Base-by-base conservation (phyloP, 768 basidiomycete species). In the Auriscalpium microsporum region DNA sequence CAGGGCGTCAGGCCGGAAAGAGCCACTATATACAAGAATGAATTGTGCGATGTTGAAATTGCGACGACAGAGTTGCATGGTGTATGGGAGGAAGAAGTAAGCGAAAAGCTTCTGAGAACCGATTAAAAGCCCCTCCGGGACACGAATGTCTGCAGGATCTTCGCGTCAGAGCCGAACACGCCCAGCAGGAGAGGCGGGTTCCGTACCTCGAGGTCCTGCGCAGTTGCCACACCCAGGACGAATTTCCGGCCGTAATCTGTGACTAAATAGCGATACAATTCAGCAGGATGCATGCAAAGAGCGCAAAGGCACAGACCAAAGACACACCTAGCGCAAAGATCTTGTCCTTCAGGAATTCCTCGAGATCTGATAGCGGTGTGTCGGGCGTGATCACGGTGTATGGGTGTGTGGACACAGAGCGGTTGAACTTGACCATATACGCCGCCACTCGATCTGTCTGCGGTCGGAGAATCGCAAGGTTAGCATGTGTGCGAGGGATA, bases 191-290 rank as follows among this genome's bases (percentile, higher is more conserved):
- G 10, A 36, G 23, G 50, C 33, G 23, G 28, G 23, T 60, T 34
- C 49, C 13, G 8, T 42, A 71, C 71, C 65, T 89, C 81, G 17
- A 93, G 71, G 65, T 93, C 90, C 33, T 90, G 83, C 16, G 73
- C 65, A 17, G 90, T 93, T 1, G 86, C 90, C 0, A 93, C 82
- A 1, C 76, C 90, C 14, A 92, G 77, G 4, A 93, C 89, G 56
- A 93, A 93, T 65, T 91, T 90, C 55, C 89, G 81, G 51, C 77
- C 76, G 47, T 73, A 70, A 68, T 96, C 94, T 5, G 94, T 94
- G 38, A 95, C 94, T 93, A 58, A 17, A 52, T 37, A 7, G 36
- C 38, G 11, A n/a, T 38, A 42, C 46, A 28, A 2, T 38, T 64
- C 36, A 34, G n/a, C 17, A 40, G 38, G 10, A 38, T 13, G 37